Evolutionary conservation across 2,329 filamentous ascomycete genomes (phyloP).

Genomic region (Diplodia seriata): DNA sequence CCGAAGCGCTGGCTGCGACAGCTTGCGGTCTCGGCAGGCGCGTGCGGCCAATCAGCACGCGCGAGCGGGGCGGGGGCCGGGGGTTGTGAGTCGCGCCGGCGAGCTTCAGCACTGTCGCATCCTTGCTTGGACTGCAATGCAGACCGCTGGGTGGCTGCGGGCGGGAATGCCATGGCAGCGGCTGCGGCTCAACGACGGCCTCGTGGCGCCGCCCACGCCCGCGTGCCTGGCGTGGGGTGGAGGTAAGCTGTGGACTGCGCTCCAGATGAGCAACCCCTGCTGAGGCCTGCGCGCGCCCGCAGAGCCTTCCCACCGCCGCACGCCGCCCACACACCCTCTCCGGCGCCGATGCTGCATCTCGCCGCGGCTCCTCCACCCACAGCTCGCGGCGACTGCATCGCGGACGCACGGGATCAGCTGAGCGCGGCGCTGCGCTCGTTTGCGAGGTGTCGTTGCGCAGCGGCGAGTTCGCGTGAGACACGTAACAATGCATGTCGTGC

Average conservation of each 20-base stretch:
- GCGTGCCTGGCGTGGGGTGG: constrained; percentile 2
- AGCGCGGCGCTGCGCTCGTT: constrained; percentile 6
- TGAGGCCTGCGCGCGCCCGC: not conserved
- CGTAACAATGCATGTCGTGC: constrained; percentile 39
- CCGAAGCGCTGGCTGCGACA: constrained; percentile 30
- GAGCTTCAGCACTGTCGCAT: constrained; percentile 29
- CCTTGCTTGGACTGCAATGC: constrained; percentile 11
- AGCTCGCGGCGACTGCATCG: constrained; percentile 10
- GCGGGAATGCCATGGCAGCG: not conserved
- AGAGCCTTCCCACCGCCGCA: not conserved
- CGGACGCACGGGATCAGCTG: constrained; percentile 13
- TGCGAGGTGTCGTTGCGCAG: not conserved
- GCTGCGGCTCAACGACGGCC: constrained; percentile 27
- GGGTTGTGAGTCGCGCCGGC: constrained; percentile 9
- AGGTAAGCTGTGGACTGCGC: not conserved
- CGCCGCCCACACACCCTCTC: constrained; percentile 9
- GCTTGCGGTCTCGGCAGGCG: not conserved
- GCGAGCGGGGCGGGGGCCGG: not conserved
- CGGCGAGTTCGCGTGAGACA: constrained; percentile 30
- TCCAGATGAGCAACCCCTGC: not conserved
- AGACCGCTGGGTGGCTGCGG: constrained; percentile 15
- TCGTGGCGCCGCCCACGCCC: constrained; percentile 19
- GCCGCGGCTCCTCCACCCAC: constrained; percentile 12
- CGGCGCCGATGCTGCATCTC: not conserved
- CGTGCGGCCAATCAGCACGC: not conserved